Conservation (phyloP, 2,329 filamentous ascomycete genomes). For the Pestalotiopsis sp. region DNA sequence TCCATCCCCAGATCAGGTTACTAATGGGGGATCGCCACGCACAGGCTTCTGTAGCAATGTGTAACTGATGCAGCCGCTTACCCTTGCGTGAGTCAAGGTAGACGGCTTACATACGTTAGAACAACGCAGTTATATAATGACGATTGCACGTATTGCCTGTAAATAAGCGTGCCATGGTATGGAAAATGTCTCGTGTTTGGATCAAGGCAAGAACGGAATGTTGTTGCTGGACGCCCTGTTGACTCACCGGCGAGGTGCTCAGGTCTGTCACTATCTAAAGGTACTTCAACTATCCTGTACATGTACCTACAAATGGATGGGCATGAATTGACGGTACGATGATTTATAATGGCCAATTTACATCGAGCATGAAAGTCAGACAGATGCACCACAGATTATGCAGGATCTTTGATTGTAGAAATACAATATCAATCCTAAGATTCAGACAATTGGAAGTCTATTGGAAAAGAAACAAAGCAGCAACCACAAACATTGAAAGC, state of each 20-base stretch:
- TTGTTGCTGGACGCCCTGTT: background rate
- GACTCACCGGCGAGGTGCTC: constrained; percentile 16
- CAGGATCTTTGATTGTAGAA: no score
- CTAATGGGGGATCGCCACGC: background rate
- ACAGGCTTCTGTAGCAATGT: background rate
- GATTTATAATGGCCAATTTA: no score
- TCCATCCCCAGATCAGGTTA: background rate
- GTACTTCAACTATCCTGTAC: background rate
- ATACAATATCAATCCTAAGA: no score
- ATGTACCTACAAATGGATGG: background rate
- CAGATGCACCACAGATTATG: no score
- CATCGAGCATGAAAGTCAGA: no score
- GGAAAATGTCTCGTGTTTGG: background rate
- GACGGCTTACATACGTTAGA: no score
- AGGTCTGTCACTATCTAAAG: background rate
- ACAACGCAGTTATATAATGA: no score
- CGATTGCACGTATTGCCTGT: background rate
- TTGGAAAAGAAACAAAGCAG: no score
- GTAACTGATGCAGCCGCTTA: background rate
- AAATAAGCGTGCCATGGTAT: background rate
- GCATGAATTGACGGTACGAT: no score
- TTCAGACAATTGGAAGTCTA: no score
- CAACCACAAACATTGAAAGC: background rate
- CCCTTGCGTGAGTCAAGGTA: background rate
- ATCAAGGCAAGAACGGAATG: background rate